Base-by-base conservation (phyloP, 106 monocot species). In the Apostasia shenzhenica region DNA sequence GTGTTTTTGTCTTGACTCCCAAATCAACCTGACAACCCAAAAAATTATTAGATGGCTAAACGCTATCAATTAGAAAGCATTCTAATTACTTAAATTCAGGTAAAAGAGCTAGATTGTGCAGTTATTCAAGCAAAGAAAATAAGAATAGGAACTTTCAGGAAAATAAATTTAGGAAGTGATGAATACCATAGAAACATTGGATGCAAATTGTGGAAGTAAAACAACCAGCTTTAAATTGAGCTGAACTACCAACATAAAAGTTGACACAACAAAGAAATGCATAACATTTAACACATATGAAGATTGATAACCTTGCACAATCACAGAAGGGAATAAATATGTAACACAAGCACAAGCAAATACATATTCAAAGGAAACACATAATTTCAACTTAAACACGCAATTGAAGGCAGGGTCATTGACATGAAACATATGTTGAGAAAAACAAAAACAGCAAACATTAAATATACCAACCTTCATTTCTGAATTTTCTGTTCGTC, bases 1-100 rank as follows among this genome's bases (percentile, higher is more conserved):
- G 97, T 41, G 89, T 99, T 67, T 99, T 99, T 64, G 99, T 99
- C 83, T 99, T 99, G 69, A 93, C 93, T 65, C 99, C 99, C 73
- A 99, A 81, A 78, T 99, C 99, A 71, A 83, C 85, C 99, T 99
- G 78, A n/a, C 26, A 57, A 76, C 55, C 55, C 67, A 50, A 66
- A 11, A 67, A 41, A 54, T 14, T 41, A 57, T 45, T 37, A 4
- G 39, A 26, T 37, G 60, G 6, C 59, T 45, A 45, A 54, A 63
- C 14, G 45, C 45, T 45, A 56, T 11, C 37, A 55, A 64, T 8
- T n/a, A 54, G 42, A 68, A 68, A 41, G 11, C 42, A 26, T 26
- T 26, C 26, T 26, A 26, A 26, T 26, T 26, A 26, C 26, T 26
- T 26, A 26, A 26, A 26, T 26, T 26, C 26, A 26, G 26, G 26